A percentile compares a stretch with the other conserved stretches of the same genome.
These are phyloP conservation scores for Curvularia hawaiiensis DNA, from an alignment of 2,329 filamentous ascomycete species.

Conservation along the genomic window DNA sequence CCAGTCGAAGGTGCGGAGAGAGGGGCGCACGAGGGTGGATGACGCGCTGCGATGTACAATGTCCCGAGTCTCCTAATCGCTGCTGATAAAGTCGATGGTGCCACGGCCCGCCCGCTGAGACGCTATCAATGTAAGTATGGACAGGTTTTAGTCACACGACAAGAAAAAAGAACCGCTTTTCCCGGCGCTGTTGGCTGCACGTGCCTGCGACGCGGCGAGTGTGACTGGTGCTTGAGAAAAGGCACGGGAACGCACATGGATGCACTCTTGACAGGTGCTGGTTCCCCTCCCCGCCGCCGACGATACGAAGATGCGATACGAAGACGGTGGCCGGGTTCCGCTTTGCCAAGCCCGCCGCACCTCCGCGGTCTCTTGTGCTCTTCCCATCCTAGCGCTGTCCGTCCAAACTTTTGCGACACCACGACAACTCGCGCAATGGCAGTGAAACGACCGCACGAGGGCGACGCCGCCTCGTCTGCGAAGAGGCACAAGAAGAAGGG, in stretches of 20 bases:
- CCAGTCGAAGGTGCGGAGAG: conserved; percentile 27
- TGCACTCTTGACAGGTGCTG: background rate
- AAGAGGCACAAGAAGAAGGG: conserved; percentile 65
- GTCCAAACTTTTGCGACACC: conserved; percentile 6
- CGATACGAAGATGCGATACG: background rate
- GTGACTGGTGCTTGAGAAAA: background rate
- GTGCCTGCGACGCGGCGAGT: background rate
- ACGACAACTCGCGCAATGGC: conserved; percentile 54
- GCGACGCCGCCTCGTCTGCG: conserved; percentile 36
- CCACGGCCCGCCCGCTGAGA: conserved; percentile 22
- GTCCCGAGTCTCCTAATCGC: conserved; percentile 32
- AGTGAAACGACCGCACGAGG: conserved; percentile 62
- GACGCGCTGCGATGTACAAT: conserved; percentile 32
- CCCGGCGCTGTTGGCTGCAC: conserved; percentile 9
- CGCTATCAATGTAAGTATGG: conserved; percentile 8
- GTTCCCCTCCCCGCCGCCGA: background rate
- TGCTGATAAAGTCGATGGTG: conserved; percentile 33
- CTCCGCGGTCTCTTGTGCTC: conserved; percentile 16
- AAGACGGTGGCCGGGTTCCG: conserved; percentile 8
- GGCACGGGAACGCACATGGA: background rate
- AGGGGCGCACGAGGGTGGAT: conserved; percentile 31
- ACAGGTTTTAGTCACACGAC: conserved; percentile 33
- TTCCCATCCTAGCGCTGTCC: conserved; percentile 2
- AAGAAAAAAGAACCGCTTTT: conserved; percentile 15
- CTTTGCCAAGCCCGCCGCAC: conserved; percentile 28